Conservation (phyloP, 495 filamentous ascomycete genomes). For the Tuber umbilicatum region DNA sequence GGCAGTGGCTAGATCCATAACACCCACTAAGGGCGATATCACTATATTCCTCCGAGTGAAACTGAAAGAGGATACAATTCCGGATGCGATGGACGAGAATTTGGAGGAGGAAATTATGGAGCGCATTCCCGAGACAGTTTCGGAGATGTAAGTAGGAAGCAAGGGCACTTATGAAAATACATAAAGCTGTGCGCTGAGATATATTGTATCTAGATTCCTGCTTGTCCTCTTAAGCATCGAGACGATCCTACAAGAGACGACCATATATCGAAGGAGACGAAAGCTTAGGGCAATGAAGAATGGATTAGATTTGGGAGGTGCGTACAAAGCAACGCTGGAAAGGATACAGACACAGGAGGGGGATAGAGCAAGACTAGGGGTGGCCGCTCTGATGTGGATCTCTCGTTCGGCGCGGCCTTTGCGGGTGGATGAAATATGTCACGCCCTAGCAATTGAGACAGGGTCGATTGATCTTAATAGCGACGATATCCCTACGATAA, state of each 20-base stretch:
- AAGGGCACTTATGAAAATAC: too few relatives aligned
- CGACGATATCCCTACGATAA: not conserved
- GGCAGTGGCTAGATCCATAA: not conserved
- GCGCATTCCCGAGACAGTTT: not conserved
- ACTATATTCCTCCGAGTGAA: not conserved
- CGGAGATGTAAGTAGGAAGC: not conserved
- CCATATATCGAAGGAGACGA: not conserved
- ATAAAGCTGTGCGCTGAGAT: not conserved
- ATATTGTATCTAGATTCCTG: not conserved
- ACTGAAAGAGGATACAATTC: not conserved
- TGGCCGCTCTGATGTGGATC: not conserved
- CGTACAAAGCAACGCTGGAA: not conserved
- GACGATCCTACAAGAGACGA: not conserved
- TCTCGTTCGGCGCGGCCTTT: not conserved
- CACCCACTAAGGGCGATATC: not conserved
- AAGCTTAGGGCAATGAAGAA: not conserved
- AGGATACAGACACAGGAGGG: not conserved
- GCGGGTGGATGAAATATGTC: not conserved
- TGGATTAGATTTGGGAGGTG: not conserved
- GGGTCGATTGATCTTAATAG: not conserved
- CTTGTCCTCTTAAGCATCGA: not conserved
- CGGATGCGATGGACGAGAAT: not conserved
- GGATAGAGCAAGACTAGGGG: not conserved
- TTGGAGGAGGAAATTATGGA: not conserved
- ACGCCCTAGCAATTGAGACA: not conserved